Evolutionary conservation across 73 alveolate species (phyloP).

Genomic region (Paramecium pentaurelia): DNA sequence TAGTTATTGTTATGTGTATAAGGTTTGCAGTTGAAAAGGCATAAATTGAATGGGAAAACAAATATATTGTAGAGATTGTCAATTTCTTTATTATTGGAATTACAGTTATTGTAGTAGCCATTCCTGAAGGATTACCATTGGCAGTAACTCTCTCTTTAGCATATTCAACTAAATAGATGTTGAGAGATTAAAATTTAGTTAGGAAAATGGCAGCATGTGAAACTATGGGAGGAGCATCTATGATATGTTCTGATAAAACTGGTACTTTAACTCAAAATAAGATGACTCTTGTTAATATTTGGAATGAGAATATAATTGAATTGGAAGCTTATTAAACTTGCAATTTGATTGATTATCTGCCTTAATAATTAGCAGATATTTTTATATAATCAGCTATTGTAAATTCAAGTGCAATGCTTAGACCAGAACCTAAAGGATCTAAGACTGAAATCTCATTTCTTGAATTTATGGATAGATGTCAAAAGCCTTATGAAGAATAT

Average conservation of each 20-base stretch:
- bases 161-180: slow-evolving; percentile 73
- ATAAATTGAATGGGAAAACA: slow-evolving; percentile 55
- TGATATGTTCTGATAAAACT: slow-evolving; percentile 77
- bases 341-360: not conserved
- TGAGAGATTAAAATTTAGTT: slow-evolving; percentile 70
- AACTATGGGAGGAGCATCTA: slow-evolving; percentile 89
- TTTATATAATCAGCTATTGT: slow-evolving; percentile 30
- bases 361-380: not conserved
- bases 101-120: slow-evolving; percentile 77
- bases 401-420: slow-evolving; percentile 46
- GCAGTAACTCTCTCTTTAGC: slow-evolving; percentile 77
- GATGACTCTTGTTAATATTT: slow-evolving; percentile 63
- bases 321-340: slow-evolving; percentile 6
- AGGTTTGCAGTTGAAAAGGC: slow-evolving; percentile 65
- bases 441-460: slow-evolving; percentile 72
- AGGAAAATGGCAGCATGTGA: slow-evolving; percentile 82
- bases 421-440: slow-evolving; percentile 67
- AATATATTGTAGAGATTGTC: slow-evolving; percentile 59
- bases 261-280: slow-evolving; percentile 75
- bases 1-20: slow-evolving; percentile 73
- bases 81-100: slow-evolving; percentile 70
- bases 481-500: not conserved
- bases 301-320: slow-evolving; percentile 47
- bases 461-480: slow-evolving; percentile 46
- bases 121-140: slow-evolving; percentile 79